Base-by-base conservation (phyloP, 176 grass and related monocot species). In the Carex parvula region DNA sequence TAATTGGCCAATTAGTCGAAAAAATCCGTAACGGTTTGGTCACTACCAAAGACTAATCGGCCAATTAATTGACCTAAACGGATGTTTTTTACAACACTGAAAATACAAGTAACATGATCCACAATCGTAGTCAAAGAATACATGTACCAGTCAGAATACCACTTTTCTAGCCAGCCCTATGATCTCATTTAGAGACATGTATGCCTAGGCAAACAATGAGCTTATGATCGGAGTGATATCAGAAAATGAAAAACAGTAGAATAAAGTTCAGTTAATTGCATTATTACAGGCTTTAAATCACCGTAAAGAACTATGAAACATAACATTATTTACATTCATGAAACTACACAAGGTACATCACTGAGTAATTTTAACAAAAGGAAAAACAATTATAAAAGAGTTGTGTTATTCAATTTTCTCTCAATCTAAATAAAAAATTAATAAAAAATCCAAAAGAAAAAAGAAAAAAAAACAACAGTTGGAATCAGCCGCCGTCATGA, bases 291-390 rank as follows among this genome's bases (percentile, higher is more conserved):
- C 15, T 14, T 78, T 57, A 6, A 78, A 71, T 71, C 68, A 46
- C 37, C 30, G 29, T n/a, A 71, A 71, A 71, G 16, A 42, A 62
- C 60, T 62, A 62, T 62, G 20, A 62, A 62, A 71, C 68, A 71
- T 71, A 44, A 32, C 24, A 57, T 75, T 78, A 78, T 78, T 78
- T 78, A 78, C 73, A 78, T 78, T 78, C 52, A 57, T 8, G 52
- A 52, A 33, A 78, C 73, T 78, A 78, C 50, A 78, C 73, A 78
- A 77, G 52, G 50, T 78, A 78, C 73, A 78, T 57, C 26, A 78
- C 20, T 17, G 14, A 56, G 68, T 17, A 78, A 57, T 78, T 78
- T 78, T 9, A 54, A 56, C 48, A 77, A 55, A 54, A 78, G 4
- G 7, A 78, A 57, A 52, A 72, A 22, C 9, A 52, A 78, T 78